Base-by-base conservation (phyloP, 495 filamentous ascomycete genomes). In the Cladorrhinum samala region DNA sequence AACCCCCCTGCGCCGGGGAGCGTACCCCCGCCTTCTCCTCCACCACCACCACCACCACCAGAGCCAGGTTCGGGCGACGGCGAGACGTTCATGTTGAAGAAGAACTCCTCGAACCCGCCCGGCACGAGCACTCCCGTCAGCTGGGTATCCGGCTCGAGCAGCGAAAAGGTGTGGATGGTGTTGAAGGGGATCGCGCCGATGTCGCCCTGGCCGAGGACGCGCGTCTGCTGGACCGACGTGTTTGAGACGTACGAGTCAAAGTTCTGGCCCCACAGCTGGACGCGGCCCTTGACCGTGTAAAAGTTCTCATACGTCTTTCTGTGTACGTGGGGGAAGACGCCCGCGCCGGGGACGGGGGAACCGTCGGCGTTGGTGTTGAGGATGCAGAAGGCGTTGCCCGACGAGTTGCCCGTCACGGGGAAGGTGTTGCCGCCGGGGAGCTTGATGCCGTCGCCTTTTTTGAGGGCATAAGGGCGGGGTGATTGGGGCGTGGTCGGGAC, bases 81-180 rank as follows among this genome's bases (percentile, higher is more conserved):
- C 30, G 30, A 37, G 14, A 46, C 30, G 20, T 44, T 14, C 27
- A 39, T 53, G 21, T 49, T 27, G 1, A 45, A 42, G 24, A 25
- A 18, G 20, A 39, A 47, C 47, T 64, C 71, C 65, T 77, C 74
- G 39, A 76, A 75, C 9, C 72, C 72, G 42, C 74, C 74, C 17
- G 74, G 74, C 2, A 63, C 60, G 27, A 77, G 65, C 0, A 74
- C 66, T 0, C 72, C 72, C 8, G 67, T 60, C 63, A 77, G 68
- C 58, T 74, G 69, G 1, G 69, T 73, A 46, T 77, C 72, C 9
- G 72, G 68, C 25, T 77, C 74, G 3, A 74, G 46, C 33, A 75
- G 67, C 43, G 71, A 68, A 50, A 75, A 75, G 2, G 71, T 77
- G 48, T 75, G 74, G 4, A 70, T 74, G 5, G 72, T 72, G 52